Base-by-base conservation (phyloP, 2,329 filamentous ascomycete species). In the Hypoxylon sp. region DNA sequence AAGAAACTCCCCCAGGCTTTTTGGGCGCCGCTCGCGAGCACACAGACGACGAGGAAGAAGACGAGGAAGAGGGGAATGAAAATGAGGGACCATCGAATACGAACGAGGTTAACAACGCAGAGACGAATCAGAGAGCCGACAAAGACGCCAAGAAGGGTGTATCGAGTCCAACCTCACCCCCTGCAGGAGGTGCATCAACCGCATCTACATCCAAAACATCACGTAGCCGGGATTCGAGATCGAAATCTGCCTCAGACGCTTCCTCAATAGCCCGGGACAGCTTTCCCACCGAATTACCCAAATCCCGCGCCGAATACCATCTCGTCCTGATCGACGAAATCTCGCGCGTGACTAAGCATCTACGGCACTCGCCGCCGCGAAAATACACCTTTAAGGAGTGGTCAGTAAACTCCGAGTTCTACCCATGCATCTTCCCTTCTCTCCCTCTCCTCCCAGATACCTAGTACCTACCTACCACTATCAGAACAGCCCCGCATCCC, bases 311-410 rank as follows among this genome's bases (percentile, higher is more conserved):
- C 8, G 83, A 88, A 14, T 87, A 90, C 35, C 86, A 87, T 51
- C 84, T 90, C 37, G 82, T 94, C 3, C 89, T 97, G 9, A 88
- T 92, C 1, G 85, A 89, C 35, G 90, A 92, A 70, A 96, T 97
- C 62, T 84, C 88, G 13, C 84, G 83, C 26, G 88, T 93, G 0
- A 88, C 89, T 1, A 82, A 87, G 52, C 88, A 96, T 75, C 81
- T 92, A 35, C 86, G 87, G 17, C 79, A 83, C 48, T 79, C 84
- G 3, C 85, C 87, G 1, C 84, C 86, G 0, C 90, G 89, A 61
- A 86, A 85, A 59, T 98, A 97, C 77, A 85, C 83, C 0, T 98
- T 94, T 70, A 74, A 72, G 44, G 75, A 78, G 59, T 77, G 75
- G 75, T 76, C 13, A 71, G 75, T 73, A 44, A 26, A 50, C 26